phyloP scores from a whole-genome alignment of 768 basidiomycete genomes.

The Suillus luteus region DNA sequence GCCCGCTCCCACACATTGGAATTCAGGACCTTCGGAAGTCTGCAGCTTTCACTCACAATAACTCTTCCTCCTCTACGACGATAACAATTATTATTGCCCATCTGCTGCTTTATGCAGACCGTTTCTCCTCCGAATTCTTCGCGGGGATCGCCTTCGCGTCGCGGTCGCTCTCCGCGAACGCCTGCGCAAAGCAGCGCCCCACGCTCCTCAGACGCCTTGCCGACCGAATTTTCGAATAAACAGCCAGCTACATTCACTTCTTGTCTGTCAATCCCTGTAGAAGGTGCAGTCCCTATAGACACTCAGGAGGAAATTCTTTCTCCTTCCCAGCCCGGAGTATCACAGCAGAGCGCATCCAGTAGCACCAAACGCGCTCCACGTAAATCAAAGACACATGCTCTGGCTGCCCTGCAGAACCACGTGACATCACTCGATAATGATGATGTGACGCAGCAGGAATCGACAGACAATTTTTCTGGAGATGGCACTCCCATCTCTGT shows the following conservation, averaged over 20 bases:
- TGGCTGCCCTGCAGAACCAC: constrained; percentile 75
- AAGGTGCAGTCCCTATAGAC: constrained; percentile 70
- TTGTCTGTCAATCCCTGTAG: constrained; percentile 75
- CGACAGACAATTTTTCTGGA: constrained; percentile 48
- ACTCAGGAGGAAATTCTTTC: constrained; percentile 42
- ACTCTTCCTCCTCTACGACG: constrained; percentile 16
- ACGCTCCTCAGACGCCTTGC: constrained; percentile 44
- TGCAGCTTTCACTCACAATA: constrained; percentile 21
- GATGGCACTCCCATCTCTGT: constrained; percentile 62
- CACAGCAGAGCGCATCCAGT: constrained; percentile 39
- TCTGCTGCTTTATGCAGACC: constrained; percentile 41
- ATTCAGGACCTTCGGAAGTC: constrained; percentile 27
- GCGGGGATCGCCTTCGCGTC: constrained; percentile 62
- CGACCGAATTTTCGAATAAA: constrained; percentile 54
- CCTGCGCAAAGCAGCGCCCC: constrained; percentile 43
- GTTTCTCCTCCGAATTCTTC: constrained; percentile 48
- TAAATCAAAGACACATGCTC: constrained; percentile 88
- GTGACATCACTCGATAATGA: constrained; percentile 56
- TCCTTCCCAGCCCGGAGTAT: constrained; percentile 34
- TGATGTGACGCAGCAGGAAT: constrained; percentile 43
- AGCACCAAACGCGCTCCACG: constrained; percentile 75
- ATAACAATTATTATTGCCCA: constrained; percentile 6
- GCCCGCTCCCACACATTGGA: constrained; percentile 41
- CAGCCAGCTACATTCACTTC: constrained; percentile 53
- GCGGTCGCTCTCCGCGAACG: constrained; percentile 62